Percentiles rank a stretch among this genome's conserved stretches.
These are phyloP conservation scores for Allomyces macrogynus DNA, from an alignment of 192 early-diverging fungal species.

Conservation along the genomic window DNA sequence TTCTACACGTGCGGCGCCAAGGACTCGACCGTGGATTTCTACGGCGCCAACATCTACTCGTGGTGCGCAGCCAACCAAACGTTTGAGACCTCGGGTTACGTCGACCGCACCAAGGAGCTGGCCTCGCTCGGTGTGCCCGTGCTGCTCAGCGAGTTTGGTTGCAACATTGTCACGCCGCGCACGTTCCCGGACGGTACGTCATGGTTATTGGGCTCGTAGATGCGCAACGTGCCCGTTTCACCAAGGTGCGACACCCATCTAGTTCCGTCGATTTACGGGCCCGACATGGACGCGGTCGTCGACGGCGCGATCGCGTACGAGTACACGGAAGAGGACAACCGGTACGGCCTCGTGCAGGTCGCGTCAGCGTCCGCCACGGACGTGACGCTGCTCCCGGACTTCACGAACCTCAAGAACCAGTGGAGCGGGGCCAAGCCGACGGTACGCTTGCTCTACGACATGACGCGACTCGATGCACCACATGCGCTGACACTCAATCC, in stretches of 20 bases:
- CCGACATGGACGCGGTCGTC: constrained; percentile 40
- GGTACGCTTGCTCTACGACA: too few relatives aligned
- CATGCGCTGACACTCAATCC: too few relatives aligned
- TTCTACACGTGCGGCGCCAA: neutral
- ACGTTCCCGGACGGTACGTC: constrained; percentile 29
- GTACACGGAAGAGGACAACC: constrained; percentile 51
- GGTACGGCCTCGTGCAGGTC: constrained; percentile 48
- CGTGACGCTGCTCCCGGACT: constrained; percentile 27
- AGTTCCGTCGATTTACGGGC: constrained; percentile 40
- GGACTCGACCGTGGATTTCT: constrained; percentile 37
- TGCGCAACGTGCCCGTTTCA: too few relatives aligned
- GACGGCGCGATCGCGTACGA: constrained; percentile 59
- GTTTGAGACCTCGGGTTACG: constrained; percentile 46
- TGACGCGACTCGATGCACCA: too few relatives aligned
- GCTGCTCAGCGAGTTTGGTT: constrained; percentile 57
- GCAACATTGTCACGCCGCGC: constrained; percentile 43
- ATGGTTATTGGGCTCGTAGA: neutral
- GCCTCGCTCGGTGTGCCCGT: constrained; percentile 39
- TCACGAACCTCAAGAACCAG: constrained; percentile 33
- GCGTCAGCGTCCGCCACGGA: constrained; percentile 16
- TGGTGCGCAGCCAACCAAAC: constrained; percentile 46
- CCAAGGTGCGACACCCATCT: too few relatives aligned
- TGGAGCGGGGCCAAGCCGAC: constrained; percentile 26
- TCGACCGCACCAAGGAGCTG: constrained; percentile 35
- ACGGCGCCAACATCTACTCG: constrained; percentile 51